These are phyloP conservation scores for Leccinum rimulosum DNA, from an alignment of 768 basidiomycete genomes.

Conservation along the genomic window DNA sequence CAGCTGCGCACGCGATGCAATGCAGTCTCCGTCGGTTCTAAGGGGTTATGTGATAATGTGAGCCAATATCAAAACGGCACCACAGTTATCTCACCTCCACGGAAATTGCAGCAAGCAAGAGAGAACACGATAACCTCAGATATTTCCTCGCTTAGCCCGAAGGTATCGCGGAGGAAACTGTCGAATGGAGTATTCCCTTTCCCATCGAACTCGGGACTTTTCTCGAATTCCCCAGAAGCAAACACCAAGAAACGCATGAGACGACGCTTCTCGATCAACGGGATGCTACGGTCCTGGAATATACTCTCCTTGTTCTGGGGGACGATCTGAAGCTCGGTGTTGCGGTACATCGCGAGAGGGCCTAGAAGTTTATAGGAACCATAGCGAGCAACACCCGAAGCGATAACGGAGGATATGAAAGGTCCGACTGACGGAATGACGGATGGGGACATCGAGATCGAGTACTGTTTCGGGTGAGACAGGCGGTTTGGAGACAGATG, in stretches of 20 bases:
- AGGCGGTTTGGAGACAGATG: conserved; percentile 43
- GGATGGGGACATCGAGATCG: conserved; percentile 80
- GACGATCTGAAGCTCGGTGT: conserved; percentile 53
- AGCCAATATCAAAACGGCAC: neutral
- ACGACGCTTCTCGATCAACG: conserved; percentile 80
- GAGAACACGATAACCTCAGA: conserved; percentile 70
- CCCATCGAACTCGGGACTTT: conserved; percentile 53
- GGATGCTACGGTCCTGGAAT: conserved; percentile 79
- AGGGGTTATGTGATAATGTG: conserved; percentile 4
- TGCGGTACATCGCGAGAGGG: conserved; percentile 58
- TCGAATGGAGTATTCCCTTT: conserved; percentile 56
- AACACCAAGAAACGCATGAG: conserved; percentile 92
- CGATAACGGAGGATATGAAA: conserved; percentile 72
- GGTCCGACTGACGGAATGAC: conserved; percentile 79
- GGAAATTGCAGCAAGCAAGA: conserved; percentile 64
- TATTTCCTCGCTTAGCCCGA: conserved; percentile 58
- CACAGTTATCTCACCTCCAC: conserved; percentile 45
- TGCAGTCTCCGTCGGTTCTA: conserved; percentile 67
- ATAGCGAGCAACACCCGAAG: conserved; percentile 85
- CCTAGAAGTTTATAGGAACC: conserved; percentile 88
- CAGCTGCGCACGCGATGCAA: conserved; percentile 71
- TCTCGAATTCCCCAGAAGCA: conserved; percentile 73
- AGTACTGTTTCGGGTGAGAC: conserved; percentile 69
- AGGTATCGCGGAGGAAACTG: conserved; percentile 61
- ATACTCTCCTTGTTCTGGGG: conserved; percentile 92